Evolutionary conservation across 371 early-diverging fungal genomes (phyloP).

Genomic region (Mortierella sp.): DNA sequence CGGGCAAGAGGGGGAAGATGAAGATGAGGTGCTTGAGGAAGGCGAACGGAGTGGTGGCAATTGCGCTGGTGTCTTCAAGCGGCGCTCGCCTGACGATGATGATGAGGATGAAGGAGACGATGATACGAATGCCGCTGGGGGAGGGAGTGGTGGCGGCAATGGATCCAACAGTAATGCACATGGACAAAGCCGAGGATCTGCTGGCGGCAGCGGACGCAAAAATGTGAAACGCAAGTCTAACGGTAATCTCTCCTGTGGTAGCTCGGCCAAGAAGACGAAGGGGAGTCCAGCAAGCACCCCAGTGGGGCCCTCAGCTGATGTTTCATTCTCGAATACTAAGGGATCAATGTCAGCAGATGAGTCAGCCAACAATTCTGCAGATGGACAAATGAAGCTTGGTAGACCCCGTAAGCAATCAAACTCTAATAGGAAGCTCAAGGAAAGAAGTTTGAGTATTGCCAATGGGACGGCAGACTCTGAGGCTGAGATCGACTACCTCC

Average conservation of each 20-base stretch:
- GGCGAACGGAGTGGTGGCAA: conserved; percentile 16
- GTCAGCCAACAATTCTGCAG: neutral
- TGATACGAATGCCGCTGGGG: conserved; percentile 2
- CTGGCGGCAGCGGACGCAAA: conserved; percentile 13
- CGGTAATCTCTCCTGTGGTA: conserved; percentile 10
- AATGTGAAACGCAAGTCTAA: conserved; percentile 36
- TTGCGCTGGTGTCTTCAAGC: conserved; percentile 11
- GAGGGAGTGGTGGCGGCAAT: conserved; percentile 12
- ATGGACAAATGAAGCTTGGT: conserved; percentile 1
- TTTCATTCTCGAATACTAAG: neutral
- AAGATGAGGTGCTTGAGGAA: conserved; percentile 15
- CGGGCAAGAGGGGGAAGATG: neutral
- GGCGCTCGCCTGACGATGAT: conserved; percentile 34
- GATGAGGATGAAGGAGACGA: conserved; percentile 22
- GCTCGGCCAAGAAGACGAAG: conserved; percentile 30
- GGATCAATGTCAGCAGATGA: neutral
- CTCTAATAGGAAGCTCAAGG: neutral
- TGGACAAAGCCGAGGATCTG: conserved; percentile 15
- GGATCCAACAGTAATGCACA: neutral
- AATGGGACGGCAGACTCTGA: conserved; percentile 17
- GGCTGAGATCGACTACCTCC: conserved; percentile 24
- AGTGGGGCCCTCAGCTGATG: neutral
- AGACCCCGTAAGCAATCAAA: neutral
- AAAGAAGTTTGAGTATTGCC: neutral
- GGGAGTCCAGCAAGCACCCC: conserved; percentile 8